phyloP scores from a whole-genome alignment of 345 rosid species.

The Microthlaspi erraticum region DNA sequence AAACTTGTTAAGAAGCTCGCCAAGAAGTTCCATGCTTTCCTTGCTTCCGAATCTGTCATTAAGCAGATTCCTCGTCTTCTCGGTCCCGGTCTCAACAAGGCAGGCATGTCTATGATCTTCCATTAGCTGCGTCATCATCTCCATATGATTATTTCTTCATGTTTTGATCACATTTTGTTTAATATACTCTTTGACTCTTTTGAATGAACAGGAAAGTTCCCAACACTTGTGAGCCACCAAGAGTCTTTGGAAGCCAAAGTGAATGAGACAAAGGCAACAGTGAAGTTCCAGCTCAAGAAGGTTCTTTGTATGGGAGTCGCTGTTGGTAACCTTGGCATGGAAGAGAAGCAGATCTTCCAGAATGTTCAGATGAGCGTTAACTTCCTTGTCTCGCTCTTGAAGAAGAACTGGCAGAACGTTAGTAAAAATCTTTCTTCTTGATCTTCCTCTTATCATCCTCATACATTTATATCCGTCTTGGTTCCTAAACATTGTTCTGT shows the following conservation, averaged over 20 bases:
- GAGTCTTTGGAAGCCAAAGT: conserved; percentile 77
- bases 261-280: conserved; percentile 77
- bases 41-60: conserved; percentile 82
- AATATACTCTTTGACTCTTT: background rate
- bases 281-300: conserved; percentile 82
- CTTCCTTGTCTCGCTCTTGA: conserved; percentile 78
- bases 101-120: conserved; percentile 57
- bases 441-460: background rate
- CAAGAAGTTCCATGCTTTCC: conserved; percentile 77
- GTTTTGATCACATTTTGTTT: background rate
- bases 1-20: conserved; percentile 83
- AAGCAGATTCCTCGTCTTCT: conserved; percentile 88
- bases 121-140: background rate
- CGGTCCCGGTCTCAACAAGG: conserved; percentile 91
- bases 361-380: conserved; percentile 82
- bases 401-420: conserved; percentile 86
- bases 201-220: conserved; percentile 69
- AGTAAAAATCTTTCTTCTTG: conserved; percentile 29
- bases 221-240: conserved; percentile 76
- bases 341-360: conserved; percentile 85
- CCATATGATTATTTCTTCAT: background rate
- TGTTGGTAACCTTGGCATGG: conserved; percentile 72
- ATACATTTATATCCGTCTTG: background rate
- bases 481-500: background rate
- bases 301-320: conserved; percentile 91